Conservation (phyloP, 2,329 filamentous ascomycete genomes). For the Fusarium sp. region DNA sequence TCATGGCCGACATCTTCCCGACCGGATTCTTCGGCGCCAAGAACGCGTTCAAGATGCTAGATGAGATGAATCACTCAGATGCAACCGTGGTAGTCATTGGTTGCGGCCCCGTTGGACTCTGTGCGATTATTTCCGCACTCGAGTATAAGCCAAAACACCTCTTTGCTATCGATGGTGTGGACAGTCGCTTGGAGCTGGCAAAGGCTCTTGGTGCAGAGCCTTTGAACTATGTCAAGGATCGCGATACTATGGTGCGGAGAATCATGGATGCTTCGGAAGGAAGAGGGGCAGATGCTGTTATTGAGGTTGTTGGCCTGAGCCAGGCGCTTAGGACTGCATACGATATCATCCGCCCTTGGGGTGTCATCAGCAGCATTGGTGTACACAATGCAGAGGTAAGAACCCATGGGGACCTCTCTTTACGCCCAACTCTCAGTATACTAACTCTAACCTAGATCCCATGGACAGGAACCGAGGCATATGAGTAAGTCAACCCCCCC, state of each 20-base stretch:
- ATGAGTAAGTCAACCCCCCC: not conserved
- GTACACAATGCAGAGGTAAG: not conserved
- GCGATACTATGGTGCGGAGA: not conserved
- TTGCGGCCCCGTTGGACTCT: not conserved
- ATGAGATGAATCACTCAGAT: not conserved
- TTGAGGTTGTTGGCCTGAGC: not conserved
- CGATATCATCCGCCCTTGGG: not conserved
- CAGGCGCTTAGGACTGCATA: not conserved
- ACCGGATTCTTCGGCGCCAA: not conserved
- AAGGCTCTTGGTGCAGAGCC: not conserved
- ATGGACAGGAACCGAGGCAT: not conserved
- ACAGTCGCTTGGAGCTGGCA: not conserved
- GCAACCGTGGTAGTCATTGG: not conserved
- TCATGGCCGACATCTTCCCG: not conserved
- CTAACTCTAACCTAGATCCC: not conserved
- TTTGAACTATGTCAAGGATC: not conserved
- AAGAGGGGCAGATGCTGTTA: not conserved
- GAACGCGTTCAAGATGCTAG: not conserved
- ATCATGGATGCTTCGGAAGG: not conserved
- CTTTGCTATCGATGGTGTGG: not conserved
- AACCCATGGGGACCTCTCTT: not conserved
- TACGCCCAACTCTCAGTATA: not conserved
- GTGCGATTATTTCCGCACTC: not conserved
- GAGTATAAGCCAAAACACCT: not conserved
- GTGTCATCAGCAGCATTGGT: not conserved